A percentile compares a stretch with the other conserved stretches of the same genome.
These are phyloP conservation scores for Neofusicoccum kwambonambiense DNA, from an alignment of 2,329 filamentous ascomycete species.

Conservation along the genomic window DNA sequence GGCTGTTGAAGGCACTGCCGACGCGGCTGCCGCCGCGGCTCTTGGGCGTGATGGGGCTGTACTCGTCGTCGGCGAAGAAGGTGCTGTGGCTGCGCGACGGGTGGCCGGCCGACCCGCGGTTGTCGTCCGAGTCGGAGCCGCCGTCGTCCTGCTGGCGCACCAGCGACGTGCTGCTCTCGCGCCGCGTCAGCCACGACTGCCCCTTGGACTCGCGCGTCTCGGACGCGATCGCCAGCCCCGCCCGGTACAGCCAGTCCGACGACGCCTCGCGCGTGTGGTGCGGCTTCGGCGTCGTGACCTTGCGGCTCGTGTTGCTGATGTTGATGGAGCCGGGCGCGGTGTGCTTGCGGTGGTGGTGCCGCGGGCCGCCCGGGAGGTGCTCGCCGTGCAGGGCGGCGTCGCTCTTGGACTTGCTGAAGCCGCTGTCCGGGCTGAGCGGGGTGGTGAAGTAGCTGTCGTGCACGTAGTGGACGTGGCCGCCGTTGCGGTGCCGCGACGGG, in stretches of 20 bases:
- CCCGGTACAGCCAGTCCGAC: slow-evolving; percentile 58
- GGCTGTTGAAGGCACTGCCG: slow-evolving; percentile 19
- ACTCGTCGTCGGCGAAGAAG: slow-evolving; percentile 32
- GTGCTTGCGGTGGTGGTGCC: slow-evolving; percentile 31
- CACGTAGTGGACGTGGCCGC: slow-evolving; percentile 21
- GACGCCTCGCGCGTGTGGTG: slow-evolving; percentile 31
- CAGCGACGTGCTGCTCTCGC: slow-evolving; percentile 56
- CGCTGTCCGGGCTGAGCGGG: slow-evolving; percentile 2
- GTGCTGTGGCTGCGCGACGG: slow-evolving; percentile 20
- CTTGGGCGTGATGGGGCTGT: slow-evolving; percentile 22
- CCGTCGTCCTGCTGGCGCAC: slow-evolving; percentile 40
- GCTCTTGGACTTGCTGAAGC: slow-evolving; percentile 48
- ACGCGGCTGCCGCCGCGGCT: slow-evolving; percentile 22
- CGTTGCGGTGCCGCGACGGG: slow-evolving; percentile 38
- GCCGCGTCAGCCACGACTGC: slow-evolving; percentile 59
- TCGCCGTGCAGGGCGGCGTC: slow-evolving; percentile 41
- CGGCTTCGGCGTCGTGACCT: neutral
- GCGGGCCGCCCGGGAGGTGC: slow-evolving; percentile 20
- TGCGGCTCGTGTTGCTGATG: slow-evolving; percentile 22
- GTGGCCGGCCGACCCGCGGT: neutral
- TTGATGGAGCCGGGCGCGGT: slow-evolving; percentile 26
- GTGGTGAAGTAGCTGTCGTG: slow-evolving; percentile 12
- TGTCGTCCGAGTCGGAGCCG: slow-evolving; percentile 27
- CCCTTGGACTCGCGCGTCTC: slow-evolving; percentile 60
- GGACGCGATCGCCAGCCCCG: slow-evolving; percentile 56